Evolutionary conservation across 2,329 filamentous ascomycete genomes (phyloP), one percentile per base, ranked within the genome.

Genomic region (Fusarium tanahbumbuense): DNA sequence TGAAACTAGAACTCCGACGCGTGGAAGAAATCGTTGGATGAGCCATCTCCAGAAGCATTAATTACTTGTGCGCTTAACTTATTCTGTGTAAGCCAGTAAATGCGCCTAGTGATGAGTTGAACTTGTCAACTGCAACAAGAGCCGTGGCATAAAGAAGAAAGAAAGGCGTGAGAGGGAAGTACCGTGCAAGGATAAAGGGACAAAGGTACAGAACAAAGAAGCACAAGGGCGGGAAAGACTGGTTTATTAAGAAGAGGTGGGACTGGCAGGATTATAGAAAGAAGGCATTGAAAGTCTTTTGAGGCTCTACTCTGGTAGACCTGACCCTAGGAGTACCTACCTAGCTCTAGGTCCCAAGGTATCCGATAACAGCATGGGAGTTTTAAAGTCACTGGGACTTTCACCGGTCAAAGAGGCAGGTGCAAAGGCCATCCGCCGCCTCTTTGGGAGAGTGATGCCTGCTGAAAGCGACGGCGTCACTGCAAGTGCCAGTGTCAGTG

Each of bases 351-450:
- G 28, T 30, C 20, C 20, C 16, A 32, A 12, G 27, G 11, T 11
- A 22, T 44, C 15, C 41, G 45, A 32, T 53, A 46, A 64, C 40
- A 52, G 23, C 12, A 78, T 78, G 71, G 60, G 74, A 44, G 70
- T 76, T 47, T 56, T 77, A 54, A 78, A 77, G 65, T 75, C 73
- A 48, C 56, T 78, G 11, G 69, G 76, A 45, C 71, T 78, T 69
- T 76, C 73, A 64, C 72, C 73, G 56, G 76, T 76, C 71, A 78
- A 72, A 62, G 73, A 73, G 58, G 76, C 74, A 76, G 67, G 74
- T 42, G 67, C 74, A 32, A 76, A 71, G 48, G 72, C 73, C 34
- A 57, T 80, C 20, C 78, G 78, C 22, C 75, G 72, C 59, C 68
- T 78, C 56, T 76, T 80, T 63, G 72, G 76, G 12, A 73, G 76